Evolutionary conservation across 257 asterid species (phyloP).

Genomic region (Lantana camara): DNA sequence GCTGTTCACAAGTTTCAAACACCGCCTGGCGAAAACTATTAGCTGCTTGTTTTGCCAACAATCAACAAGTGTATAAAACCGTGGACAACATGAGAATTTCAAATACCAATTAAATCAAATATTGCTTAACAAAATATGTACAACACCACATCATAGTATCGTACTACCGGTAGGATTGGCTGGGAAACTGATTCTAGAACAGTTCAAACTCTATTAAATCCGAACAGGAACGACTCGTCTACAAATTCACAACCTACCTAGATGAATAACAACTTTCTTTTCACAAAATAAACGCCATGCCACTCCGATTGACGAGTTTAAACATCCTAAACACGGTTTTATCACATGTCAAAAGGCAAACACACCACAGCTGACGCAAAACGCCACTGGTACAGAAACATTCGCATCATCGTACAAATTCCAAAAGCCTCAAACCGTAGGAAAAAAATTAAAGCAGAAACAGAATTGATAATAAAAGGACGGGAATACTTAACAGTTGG

Average conservation of each 20-base stretch:
- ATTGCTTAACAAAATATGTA: not conserved
- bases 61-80: constrained; percentile 16
- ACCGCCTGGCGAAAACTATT: constrained; percentile 15
- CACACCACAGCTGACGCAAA: not conserved
- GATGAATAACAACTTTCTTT: not conserved
- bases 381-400: not conserved
- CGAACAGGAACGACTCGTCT: not conserved
- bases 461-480: not conserved
- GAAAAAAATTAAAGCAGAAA: not conserved
- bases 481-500: constrained; percentile 62
- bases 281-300: not conserved
- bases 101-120: not conserved
- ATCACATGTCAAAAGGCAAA: not conserved
- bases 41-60: constrained; percentile 8
- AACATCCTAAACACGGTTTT: not conserved
- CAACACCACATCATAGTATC: not conserved
- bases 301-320: not conserved
- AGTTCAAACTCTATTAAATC: too few relatives aligned
- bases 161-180: not conserved
- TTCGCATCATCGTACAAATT: not conserved
- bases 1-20: constrained; percentile 6
- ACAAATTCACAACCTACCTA: not conserved
- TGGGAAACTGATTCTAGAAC: not conserved
- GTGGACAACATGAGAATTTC: not conserved
- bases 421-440: not conserved